Conservation (phyloP, 768 basidiomycete genomes). For the Pleurotus pulmonarius region DNA sequence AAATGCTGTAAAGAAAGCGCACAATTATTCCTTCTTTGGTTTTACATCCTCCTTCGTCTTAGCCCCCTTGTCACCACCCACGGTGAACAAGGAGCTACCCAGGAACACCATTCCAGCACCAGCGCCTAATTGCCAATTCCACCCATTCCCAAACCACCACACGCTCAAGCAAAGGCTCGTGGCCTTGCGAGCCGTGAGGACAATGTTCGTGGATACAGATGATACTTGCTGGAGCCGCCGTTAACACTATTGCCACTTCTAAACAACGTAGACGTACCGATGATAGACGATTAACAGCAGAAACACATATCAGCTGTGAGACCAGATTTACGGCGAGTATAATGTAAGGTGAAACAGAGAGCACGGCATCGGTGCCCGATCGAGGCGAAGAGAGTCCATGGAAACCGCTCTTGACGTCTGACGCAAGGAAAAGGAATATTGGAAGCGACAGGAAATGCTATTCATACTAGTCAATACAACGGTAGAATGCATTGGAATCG, state of each 20-base stretch:
- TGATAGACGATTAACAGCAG: conserved; percentile 78
- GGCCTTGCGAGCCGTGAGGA: conserved; percentile 78
- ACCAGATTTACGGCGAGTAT: conserved; percentile 62
- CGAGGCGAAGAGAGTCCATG: conserved; percentile 34
- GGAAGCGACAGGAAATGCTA: conserved; percentile 83
- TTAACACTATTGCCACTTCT: background rate
- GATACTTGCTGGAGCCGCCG: conserved; percentile 53
- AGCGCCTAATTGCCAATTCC: conserved; percentile 58
- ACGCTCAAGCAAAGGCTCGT: conserved; percentile 77
- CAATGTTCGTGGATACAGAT: conserved; percentile 77
- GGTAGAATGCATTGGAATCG: background rate
- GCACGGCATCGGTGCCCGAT: conserved; percentile 16
- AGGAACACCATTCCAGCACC: conserved; percentile 76
- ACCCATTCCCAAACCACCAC: conserved; percentile 78
- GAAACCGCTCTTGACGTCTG: conserved; percentile 54
- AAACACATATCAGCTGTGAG: conserved; percentile 78
- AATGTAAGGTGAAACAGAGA: conserved; percentile 42
- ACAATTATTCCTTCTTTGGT: no score
- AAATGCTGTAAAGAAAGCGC: no score
- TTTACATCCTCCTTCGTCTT: background rate
- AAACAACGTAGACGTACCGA: conserved; percentile 48
- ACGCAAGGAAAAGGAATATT: conserved; percentile 58
- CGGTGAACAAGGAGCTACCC: conserved; percentile 62
- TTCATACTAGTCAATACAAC: background rate
- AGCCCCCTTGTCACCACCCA: conserved; percentile 6